Conservation (phyloP, 495 filamentous ascomycete genomes). For the Penicillium roqueforti region DNA sequence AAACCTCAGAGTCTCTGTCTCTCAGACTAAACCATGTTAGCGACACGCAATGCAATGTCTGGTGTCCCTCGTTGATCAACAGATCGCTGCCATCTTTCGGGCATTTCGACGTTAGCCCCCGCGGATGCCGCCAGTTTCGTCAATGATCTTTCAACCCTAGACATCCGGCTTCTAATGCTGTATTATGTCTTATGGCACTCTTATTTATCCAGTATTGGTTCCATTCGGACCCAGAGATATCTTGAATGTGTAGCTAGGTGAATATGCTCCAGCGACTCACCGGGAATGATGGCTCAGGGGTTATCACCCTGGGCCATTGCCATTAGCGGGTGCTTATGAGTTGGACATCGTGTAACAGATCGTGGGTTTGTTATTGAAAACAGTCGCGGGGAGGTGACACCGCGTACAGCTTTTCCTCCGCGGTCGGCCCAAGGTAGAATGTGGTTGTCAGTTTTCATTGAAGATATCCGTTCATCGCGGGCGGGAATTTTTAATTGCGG, state of each 20-base stretch:
- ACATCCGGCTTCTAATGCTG: not conserved
- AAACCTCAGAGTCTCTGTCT: not conserved
- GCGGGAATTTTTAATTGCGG: conserved; percentile 13
- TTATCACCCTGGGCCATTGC: not conserved
- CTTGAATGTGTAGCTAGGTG: conserved; percentile 8
- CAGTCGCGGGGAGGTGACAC: conserved; percentile 1
- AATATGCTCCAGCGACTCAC: not conserved
- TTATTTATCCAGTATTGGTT: conserved; percentile 6
- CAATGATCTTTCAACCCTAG: too few species aligned
- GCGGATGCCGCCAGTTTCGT: not conserved
- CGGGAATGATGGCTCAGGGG: too few species aligned
- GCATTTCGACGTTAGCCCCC: not conserved
- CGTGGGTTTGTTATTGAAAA: conserved; percentile 3
- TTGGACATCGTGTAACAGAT: conserved; percentile 8
- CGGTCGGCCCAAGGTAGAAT: conserved; percentile 17
- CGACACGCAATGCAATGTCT: not conserved
- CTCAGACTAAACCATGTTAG: not conserved
- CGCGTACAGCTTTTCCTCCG: conserved; percentile 14
- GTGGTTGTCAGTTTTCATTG: conserved; percentile 14
- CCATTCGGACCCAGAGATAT: conserved; percentile 3
- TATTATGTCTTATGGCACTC: conserved; percentile 14
- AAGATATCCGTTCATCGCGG: conserved; percentile 18
- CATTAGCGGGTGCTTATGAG: conserved; percentile 5
- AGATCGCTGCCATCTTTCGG: not conserved
- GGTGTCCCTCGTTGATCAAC: not conserved